Evolutionary conservation across 495 filamentous ascomycete genomes (phyloP).

Genomic region (Hypoxylon lienhwacheense): DNA sequence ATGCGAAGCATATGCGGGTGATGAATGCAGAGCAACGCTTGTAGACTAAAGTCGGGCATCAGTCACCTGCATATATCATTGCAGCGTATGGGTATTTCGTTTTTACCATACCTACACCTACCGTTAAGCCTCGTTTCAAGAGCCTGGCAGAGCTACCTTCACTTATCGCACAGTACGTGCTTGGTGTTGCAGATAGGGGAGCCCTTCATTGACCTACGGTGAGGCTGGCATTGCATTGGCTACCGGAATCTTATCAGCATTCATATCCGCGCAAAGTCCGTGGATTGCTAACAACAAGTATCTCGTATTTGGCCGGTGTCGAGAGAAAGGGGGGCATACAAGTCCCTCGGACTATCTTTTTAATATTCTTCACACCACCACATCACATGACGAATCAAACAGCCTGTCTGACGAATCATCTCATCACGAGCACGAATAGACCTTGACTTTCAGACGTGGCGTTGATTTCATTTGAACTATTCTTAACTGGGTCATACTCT

Average conservation of each 20-base stretch:
- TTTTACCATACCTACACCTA: constrained; percentile 17
- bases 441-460: no score
- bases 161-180: constrained; percentile 43
- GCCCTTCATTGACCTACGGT: constrained; percentile 38
- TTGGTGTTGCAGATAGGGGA: constrained; percentile 39
- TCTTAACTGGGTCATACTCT: no score
- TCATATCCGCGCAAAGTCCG: constrained; percentile 13
- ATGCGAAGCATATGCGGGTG: constrained; percentile 5
- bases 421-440: no score
- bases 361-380: no score
- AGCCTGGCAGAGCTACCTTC: constrained; percentile 41
- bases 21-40: constrained; percentile 7
- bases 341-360: no score
- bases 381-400: no score
- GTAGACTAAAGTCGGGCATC: constrained; percentile 22
- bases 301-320: no score
- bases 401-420: no score
- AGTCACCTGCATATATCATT: constrained; percentile 19
- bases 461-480: no score
- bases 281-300: no score
- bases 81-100: constrained; percentile 14
- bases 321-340: no score
- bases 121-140: constrained; percentile 14
- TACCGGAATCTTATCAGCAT: constrained; percentile 25
- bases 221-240: constrained; percentile 39